phyloP scores from a whole-genome alignment of 495 filamentous ascomycete species.

The Bryoglossum gracile region DNA sequence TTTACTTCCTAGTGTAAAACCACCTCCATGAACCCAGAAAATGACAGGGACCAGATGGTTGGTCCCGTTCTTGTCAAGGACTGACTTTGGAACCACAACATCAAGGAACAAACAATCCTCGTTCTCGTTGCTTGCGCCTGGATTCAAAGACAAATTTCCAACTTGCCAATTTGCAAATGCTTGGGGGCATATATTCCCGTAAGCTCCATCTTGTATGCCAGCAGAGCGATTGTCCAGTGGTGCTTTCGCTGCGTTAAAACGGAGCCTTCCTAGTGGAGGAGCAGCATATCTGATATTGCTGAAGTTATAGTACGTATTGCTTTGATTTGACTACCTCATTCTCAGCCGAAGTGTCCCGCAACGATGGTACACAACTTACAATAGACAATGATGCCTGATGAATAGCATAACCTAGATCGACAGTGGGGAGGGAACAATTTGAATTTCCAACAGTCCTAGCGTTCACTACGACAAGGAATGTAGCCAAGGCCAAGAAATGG shows the following conservation, averaged over 20 bases:
- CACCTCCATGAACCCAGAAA: conserved; percentile 59
- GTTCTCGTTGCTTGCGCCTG: not conserved
- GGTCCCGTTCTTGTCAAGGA: conserved; percentile 39
- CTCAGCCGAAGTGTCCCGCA: too few relatives aligned
- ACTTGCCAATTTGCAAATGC: conserved; percentile 7
- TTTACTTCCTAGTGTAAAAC: conserved; percentile 48
- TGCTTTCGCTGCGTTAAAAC: conserved; percentile 40
- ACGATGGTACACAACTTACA: not conserved
- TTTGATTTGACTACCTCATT: too few relatives aligned
- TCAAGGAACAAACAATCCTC: conserved; percentile 48
- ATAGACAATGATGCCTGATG: conserved; percentile 21
- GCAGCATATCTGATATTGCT: conserved; percentile 54
- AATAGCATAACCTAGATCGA: conserved; percentile 29
- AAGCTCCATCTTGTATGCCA: too few relatives aligned
- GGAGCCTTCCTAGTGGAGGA: conserved; percentile 43
- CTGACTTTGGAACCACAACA: conserved; percentile 39
- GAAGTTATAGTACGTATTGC: too few relatives aligned
- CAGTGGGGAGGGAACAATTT: conserved; percentile 1
- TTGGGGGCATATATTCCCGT: conserved; percentile 5
- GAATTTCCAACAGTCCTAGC: too few relatives aligned
- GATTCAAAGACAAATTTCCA: too few relatives aligned
- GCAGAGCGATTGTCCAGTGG: too few relatives aligned
- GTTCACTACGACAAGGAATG: too few relatives aligned
- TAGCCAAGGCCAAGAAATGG: too few relatives aligned
- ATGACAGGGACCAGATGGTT: too few relatives aligned